A percentile compares a stretch with the other conserved stretches of the same genome.
Evolutionary conservation across 441 rosid species (phyloP).

Genomic region (Arabidopsis lyrata): DNA sequence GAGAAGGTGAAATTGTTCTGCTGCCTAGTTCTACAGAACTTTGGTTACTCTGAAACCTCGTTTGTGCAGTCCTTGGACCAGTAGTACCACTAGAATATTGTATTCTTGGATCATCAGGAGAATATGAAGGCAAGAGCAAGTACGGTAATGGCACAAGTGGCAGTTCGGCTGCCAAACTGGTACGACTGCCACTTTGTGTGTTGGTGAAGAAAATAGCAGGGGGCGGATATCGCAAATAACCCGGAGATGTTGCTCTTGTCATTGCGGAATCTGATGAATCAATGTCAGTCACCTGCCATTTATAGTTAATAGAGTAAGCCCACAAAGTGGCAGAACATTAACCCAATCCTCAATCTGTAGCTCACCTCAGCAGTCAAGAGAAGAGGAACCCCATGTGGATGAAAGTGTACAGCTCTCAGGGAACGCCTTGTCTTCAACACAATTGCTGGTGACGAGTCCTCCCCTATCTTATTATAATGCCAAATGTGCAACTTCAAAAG

Average conservation of each 20-base stretch:
- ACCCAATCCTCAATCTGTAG: slow-evolving; percentile 33
- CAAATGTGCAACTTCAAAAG: slow-evolving; percentile 75
- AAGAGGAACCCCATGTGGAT: slow-evolving; percentile 92
- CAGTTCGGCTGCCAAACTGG: slow-evolving; percentile 67
- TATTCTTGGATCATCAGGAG: slow-evolving; percentile 65
- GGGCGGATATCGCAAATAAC: slow-evolving; percentile 85
- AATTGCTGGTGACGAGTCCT: slow-evolving; percentile 76
- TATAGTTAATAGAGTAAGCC: slow-evolving; percentile 48
- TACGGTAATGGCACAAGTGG: slow-evolving; percentile 76
- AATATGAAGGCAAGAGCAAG: slow-evolving; percentile 65
- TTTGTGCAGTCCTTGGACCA: slow-evolving; percentile 55
- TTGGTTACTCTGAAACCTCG: slow-evolving; percentile 60
- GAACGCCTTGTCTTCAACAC: slow-evolving; percentile 90
- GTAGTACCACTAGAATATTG: slow-evolving; percentile 54
- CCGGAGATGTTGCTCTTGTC: slow-evolving; percentile 87
- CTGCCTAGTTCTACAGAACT: slow-evolving; percentile 60
- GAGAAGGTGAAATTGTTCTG: slow-evolving; percentile 67
- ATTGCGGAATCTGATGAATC: slow-evolving; percentile 91
- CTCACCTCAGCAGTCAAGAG: slow-evolving; percentile 96
- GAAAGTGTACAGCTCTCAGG: slow-evolving; percentile 97
- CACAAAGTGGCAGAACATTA: slow-evolving; percentile 28
- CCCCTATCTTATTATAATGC: slow-evolving; percentile 84
- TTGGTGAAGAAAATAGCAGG: slow-evolving; percentile 79
- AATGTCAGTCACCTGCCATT: slow-evolving; percentile 95
- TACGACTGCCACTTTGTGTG: slow-evolving; percentile 62